Evolutionary conservation across 257 asterid species (phyloP).

Genomic region (Apocynum venetum): DNA sequence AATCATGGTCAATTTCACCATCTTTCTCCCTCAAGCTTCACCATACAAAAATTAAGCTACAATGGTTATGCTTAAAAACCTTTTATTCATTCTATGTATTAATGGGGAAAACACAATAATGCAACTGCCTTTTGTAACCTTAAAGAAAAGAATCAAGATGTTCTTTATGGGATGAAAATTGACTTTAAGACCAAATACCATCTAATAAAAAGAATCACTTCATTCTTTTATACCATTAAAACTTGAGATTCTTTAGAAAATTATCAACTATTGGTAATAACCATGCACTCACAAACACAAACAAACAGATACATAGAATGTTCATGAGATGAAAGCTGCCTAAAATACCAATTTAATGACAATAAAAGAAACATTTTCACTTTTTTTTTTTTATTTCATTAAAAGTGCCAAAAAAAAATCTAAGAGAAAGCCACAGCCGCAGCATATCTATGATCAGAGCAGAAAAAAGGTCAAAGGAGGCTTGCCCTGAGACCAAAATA

Average conservation of each 20-base stretch:
- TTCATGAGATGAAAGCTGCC: neutral
- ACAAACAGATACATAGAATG: too few relatives aligned
- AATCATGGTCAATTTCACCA: slow-evolving; percentile 94
- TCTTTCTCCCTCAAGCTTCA: slow-evolving; percentile 37
- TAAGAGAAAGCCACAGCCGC: too few relatives aligned
- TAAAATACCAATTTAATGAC: neutral
- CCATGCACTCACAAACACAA: neutral
- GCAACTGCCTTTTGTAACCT: neutral
- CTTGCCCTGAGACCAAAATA: neutral
- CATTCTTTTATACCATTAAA: neutral
- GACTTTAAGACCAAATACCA: neutral
- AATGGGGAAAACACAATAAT: neutral
- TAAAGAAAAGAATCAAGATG: neutral
- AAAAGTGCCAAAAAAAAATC: neutral
- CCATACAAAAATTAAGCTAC: neutral
- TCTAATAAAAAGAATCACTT: neutral
- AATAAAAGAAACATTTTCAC: neutral
- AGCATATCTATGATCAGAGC: too few relatives aligned
- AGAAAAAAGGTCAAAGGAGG: neutral
- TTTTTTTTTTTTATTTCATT: neutral
- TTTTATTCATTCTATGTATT: neutral
- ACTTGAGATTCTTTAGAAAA: neutral
- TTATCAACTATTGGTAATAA: neutral
- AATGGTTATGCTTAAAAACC: neutral
- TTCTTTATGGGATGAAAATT: neutral